A percentile compares a stretch with the other conserved stretches of the same genome.
These are phyloP conservation scores for Spergularia azorica DNA, from an alignment of 179 eudicot species.

Conservation along the genomic window DNA sequence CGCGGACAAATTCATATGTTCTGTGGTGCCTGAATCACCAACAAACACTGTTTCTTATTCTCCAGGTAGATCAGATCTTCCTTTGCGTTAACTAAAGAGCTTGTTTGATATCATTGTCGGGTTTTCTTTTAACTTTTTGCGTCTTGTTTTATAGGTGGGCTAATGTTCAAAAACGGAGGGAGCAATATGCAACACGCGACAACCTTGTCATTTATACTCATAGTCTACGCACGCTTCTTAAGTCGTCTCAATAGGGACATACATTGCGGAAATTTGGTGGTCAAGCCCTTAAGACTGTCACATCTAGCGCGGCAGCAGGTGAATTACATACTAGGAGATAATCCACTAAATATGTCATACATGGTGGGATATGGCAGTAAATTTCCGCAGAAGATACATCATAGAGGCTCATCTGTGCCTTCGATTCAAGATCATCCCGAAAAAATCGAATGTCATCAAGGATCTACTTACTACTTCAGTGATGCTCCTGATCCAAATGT, in stretches of 20 bases:
- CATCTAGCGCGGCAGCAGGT: constrained; percentile 41
- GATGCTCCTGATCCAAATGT: constrained; percentile 42
- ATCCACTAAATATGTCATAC: constrained; percentile 63
- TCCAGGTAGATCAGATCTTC: constrained; percentile 24
- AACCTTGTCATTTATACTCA: constrained; percentile 48
- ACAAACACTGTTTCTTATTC: constrained; percentile 42
- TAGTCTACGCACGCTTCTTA: constrained; percentile 42
- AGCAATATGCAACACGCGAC: constrained; percentile 53
- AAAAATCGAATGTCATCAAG: constrained; percentile 34
- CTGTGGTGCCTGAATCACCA: constrained; percentile 63
- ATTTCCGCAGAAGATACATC: constrained; percentile 58
- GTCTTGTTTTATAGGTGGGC: constrained; percentile 41
- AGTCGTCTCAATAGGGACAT: constrained; percentile 28
- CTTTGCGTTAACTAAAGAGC: no score
- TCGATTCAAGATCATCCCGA: constrained; percentile 31
- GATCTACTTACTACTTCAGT: constrained; percentile 36
- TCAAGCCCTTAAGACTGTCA: constrained; percentile 23
- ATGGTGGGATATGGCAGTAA: constrained; percentile 67
- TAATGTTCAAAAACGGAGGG: constrained; percentile 47
- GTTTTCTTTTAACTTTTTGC: neutral
- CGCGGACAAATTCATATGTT: constrained; percentile 57
- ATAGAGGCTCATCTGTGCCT: constrained; percentile 52
- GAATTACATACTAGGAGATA: constrained; percentile 57
- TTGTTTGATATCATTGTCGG: no score
- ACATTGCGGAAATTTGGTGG: constrained; percentile 26